Conservation (phyloP, 495 filamentous ascomycete species). For the Xylaria telfairii region DNA sequence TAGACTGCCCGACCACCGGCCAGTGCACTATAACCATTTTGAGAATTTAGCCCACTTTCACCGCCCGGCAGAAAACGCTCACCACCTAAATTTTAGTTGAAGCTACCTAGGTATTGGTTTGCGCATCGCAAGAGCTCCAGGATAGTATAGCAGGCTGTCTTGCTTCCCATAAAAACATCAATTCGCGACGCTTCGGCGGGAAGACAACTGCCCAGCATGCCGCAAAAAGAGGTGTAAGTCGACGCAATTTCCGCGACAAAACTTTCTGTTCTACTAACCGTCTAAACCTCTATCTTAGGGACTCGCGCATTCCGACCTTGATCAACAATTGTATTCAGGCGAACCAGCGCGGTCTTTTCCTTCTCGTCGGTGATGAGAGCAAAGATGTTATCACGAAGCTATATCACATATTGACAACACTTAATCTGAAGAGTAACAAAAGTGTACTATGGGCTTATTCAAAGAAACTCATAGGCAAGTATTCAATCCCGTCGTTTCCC, state of each 20-base stretch:
- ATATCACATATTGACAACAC: slow-evolving; percentile 89
- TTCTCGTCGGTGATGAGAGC: slow-evolving; percentile 91
- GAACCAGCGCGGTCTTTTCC: slow-evolving; percentile 97
- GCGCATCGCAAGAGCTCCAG: slow-evolving; percentile 12
- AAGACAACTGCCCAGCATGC: slow-evolving; percentile 45
- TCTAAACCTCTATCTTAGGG: slow-evolving; percentile 56
- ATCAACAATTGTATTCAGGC: slow-evolving; percentile 95
- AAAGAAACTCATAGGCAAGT: slow-evolving; percentile 81
- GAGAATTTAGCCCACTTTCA: slow-evolving; percentile 23
- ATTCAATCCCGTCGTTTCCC: slow-evolving; percentile 32
- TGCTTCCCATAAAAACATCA: neutral
- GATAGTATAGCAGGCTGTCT: slow-evolving; percentile 1
- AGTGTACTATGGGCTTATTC: slow-evolving; percentile 99
- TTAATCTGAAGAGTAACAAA: slow-evolving; percentile 94
- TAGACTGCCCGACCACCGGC: neutral
- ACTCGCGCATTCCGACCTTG: slow-evolving; percentile 93
- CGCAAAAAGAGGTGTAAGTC: slow-evolving; percentile 66
- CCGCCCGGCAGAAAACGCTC: slow-evolving; percentile 37
- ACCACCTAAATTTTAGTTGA: slow-evolving; percentile 33
- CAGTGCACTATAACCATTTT: neutral
- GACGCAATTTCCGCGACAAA: neutral
- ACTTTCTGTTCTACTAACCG: neutral
- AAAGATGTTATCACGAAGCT: slow-evolving; percentile 98
- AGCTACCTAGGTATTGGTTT: slow-evolving; percentile 21
- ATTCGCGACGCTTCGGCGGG: slow-evolving; percentile 15